phyloP scores from a whole-genome alignment of 768 basidiomycete species.

The Jaapia argillacea region DNA sequence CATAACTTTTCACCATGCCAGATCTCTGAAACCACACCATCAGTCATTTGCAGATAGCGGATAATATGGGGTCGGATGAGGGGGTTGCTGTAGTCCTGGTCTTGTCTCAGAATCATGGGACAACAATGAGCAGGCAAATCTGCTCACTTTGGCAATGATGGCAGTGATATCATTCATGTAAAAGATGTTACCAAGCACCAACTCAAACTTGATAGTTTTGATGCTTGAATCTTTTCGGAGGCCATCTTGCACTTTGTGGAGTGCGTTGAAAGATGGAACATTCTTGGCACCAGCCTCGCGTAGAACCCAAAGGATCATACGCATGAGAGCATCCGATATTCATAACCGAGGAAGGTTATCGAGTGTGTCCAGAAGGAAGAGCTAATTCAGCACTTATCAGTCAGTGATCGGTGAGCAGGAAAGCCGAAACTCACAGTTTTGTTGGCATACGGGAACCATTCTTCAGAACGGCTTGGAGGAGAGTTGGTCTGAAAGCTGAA shows the following conservation, averaged over 20 bases:
- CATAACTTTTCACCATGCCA: constrained; percentile 9
- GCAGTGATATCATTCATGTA: background rate
- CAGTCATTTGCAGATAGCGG: constrained; percentile 8
- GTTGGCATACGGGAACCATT: background rate
- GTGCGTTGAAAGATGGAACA: constrained; percentile 11
- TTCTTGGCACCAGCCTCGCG: constrained; percentile 10
- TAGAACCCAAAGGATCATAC: constrained; percentile 11
- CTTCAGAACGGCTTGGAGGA: background rate
- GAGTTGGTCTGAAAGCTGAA: background rate
- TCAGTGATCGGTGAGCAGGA: background rate
- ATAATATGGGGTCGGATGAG: constrained; percentile 5
- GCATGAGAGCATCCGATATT: constrained; percentile 9
- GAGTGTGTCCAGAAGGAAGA: constrained; percentile 13
- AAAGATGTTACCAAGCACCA: background rate
- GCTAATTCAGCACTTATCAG: constrained; percentile 2
- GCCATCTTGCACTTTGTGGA: constrained; percentile 5
- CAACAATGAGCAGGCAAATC: background rate
- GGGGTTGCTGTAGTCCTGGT: constrained; percentile 11
- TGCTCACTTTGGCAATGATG: background rate
- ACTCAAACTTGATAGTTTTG: background rate
- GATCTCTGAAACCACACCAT: constrained; percentile 7
- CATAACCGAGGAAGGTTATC: constrained; percentile 14
- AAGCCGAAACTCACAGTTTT: background rate
- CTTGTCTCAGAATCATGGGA: background rate
- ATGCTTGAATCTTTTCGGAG: background rate